Percentiles rank a stretch among this genome's conserved stretches.
Conservation (phyloP, 352 stramenopile genomes). For the Pythium sp. region DNA sequence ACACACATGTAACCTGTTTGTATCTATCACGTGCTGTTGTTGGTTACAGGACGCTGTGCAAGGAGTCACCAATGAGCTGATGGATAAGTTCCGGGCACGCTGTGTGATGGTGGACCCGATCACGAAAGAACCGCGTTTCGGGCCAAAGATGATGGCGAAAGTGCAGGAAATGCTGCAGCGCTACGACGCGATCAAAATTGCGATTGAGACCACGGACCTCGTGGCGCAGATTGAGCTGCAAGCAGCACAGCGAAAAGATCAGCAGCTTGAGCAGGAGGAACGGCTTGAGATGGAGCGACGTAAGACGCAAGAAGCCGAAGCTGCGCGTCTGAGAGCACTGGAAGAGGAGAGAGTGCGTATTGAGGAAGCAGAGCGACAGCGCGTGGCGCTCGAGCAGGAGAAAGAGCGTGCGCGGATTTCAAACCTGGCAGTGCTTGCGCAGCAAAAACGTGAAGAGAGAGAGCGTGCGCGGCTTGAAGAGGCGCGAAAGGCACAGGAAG, state of each 20-base stretch:
- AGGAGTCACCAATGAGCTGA: slow-evolving; percentile 31
- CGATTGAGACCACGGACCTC: slow-evolving; percentile 28
- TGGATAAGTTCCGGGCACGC: slow-evolving; percentile 54
- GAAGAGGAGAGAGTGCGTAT: slow-evolving; percentile 10
- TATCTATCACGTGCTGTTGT: not conserved
- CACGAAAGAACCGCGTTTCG: slow-evolving; percentile 69
- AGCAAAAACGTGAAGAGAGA: slow-evolving; percentile 54
- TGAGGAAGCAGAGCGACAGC: slow-evolving; percentile 18
- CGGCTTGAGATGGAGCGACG: slow-evolving; percentile 18
- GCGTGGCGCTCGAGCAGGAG: slow-evolving; percentile 17
- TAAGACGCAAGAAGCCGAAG: slow-evolving; percentile 5
- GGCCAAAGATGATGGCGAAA: slow-evolving; percentile 70
- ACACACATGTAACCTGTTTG: not conserved
- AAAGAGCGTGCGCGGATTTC: slow-evolving; percentile 31
- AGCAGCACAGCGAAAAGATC: slow-evolving; percentile 18
- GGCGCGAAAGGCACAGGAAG: slow-evolving; percentile 24
- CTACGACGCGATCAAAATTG: slow-evolving; percentile 42
- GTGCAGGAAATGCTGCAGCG: slow-evolving; percentile 51
- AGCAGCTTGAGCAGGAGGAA: slow-evolving; percentile 22
- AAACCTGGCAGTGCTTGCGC: slow-evolving; percentile 46
- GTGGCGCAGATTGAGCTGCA: slow-evolving; percentile 15
- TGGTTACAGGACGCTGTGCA: slow-evolving; percentile 24
- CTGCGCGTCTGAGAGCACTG: slow-evolving; percentile 2
- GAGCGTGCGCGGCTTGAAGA: slow-evolving; percentile 35
- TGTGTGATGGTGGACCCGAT: slow-evolving; percentile 63